phyloP scores from a whole-genome alignment of 176 grass and related monocot genomes.

The Musa acuminata region DNA sequence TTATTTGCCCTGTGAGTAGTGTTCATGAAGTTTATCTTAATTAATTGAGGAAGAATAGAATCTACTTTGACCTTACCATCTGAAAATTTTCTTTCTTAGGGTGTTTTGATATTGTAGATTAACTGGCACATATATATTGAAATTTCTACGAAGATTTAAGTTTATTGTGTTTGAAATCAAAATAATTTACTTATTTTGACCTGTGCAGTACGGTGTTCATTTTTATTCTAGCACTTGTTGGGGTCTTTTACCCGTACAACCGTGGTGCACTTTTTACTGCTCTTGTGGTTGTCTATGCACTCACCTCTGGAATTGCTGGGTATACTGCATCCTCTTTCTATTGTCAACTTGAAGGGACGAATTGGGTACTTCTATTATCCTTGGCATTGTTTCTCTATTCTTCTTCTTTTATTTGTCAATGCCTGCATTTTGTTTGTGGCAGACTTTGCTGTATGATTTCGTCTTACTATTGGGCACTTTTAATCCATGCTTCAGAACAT shows the following conservation, averaged over 20 bases:
- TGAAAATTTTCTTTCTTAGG: neutral
- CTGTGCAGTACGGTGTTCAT: slow-evolving; percentile 9
- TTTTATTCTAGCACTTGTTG: slow-evolving; percentile 13
- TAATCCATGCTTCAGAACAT: no score
- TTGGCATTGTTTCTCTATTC: no score
- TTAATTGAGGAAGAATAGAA: no score
- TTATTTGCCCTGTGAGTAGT: slow-evolving; percentile 5
- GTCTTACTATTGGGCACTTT: no score
- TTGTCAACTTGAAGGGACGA: slow-evolving; percentile 12
- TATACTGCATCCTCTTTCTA: slow-evolving; percentile 6
- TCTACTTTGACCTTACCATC: neutral
- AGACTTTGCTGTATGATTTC: neutral
- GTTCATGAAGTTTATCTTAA: neutral
- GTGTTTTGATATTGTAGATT: neutral
- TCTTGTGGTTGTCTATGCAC: slow-evolving; percentile 4
- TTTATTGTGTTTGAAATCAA: neutral
- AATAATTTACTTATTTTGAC: neutral
- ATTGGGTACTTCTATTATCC: slow-evolving; percentile 1
- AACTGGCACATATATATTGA: neutral
- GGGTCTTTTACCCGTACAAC: slow-evolving; percentile 5
- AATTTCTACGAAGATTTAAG: neutral
- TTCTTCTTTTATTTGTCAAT: no score
- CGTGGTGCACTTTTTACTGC: slow-evolving; percentile 10
- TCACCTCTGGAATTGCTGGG: slow-evolving; percentile 4
- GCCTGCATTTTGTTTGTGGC: neutral